Evolutionary conservation across 176 grass and related monocot genomes (phyloP), one percentile per base, ranked within the genome.

Genomic region (Olyra latifolia): DNA sequence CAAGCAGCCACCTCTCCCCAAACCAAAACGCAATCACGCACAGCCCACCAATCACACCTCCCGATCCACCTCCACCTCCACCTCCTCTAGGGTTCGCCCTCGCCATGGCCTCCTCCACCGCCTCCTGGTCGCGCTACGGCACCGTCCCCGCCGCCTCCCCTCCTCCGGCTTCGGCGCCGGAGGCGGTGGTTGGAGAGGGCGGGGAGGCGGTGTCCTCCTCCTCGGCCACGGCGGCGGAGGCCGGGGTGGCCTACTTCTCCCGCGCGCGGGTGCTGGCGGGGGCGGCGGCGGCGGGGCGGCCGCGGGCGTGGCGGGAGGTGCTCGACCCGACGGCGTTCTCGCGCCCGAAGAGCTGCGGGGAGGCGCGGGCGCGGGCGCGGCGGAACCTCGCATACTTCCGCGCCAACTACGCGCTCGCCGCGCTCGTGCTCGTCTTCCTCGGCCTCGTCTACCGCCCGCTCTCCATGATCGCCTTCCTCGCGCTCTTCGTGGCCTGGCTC

Each of bases 371-470:
- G 12, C 78, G 90, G 3, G 82, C 89, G 5, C 92, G 90, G 8
- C 96, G 88, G n/a, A 99, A 99, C 86, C 71, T 95, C 14, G 66
- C 78, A 61, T 91, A 95, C 90, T 99, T 99, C 90, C 96, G 92
- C 38, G 89, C 93, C 45, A 99, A 99, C 75, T 99, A 99, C 88
- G 80, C 88, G 53, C 74, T 98, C 5, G 25, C 66, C 9, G 83
- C 79, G 9, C 86, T 98, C 42, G 46, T 82, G 20, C 48, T 93
- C 81, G 88, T 99, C 45, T 91, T 91, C 73, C 29, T 86, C 52
- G 75, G 88, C 72, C 86, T 99, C 74, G 50, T 99, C 75, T 95
- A 87, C 84, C 93, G 85, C 71, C 92, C 93, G 0, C 54, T 67
- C 32, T 89, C 92, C 73, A 93, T 95, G 82, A 69, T 93, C 68